Evolutionary conservation across 2,329 filamentous ascomycete genomes (phyloP).

Genomic region (Harringtonia aguacate): DNA sequence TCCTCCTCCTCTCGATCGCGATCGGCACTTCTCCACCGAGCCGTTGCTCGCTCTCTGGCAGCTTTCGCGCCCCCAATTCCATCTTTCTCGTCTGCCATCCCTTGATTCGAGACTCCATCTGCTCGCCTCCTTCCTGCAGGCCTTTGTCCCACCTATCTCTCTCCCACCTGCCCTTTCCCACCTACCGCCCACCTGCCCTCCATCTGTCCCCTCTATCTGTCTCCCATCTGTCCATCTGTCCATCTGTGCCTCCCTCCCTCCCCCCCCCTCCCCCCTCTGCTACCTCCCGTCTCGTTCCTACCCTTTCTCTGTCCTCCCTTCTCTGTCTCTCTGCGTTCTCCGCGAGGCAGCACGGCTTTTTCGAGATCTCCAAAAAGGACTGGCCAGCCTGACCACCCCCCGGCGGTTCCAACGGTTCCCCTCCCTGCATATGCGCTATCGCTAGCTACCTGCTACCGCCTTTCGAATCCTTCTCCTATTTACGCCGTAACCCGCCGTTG

Average conservation of each 20-base stretch:
- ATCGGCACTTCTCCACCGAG: background rate
- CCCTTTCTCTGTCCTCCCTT: background rate
- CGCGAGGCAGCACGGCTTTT: too few relatives aligned
- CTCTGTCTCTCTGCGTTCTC: background rate
- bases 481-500: background rate
- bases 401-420: background rate
- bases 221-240: background rate
- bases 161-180: background rate
- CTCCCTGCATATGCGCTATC: too few relatives aligned
- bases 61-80: background rate
- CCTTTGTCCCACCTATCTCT: background rate
- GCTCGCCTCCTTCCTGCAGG: too few relatives aligned
- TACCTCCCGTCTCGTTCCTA: background rate
- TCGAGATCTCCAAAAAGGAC: too few relatives aligned
- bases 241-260: background rate
- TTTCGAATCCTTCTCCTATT: background rate
- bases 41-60: background rate
- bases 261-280: background rate
- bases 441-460: background rate
- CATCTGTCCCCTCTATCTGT: background rate
- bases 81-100: too few relatives aligned
- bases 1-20: constrained; percentile 1
- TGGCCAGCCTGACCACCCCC: too few relatives aligned
- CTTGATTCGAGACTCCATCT: too few relatives aligned
- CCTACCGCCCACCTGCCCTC: background rate